Evolutionary conservation across 2,329 filamentous ascomycete genomes (phyloP), one percentile per base, ranked within the genome.

Genomic region (Lecanosticta acicola): DNA sequence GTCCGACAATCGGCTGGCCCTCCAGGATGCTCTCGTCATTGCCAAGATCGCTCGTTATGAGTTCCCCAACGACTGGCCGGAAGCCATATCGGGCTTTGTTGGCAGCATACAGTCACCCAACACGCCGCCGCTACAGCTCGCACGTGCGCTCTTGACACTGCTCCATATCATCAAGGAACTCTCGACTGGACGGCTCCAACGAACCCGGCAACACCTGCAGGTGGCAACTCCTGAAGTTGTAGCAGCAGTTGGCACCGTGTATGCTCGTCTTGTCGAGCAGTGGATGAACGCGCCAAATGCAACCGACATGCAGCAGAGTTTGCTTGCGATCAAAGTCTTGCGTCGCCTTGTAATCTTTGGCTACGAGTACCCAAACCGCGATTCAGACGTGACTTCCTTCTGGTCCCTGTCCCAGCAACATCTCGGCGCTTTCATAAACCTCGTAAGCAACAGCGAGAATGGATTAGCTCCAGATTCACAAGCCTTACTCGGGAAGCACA

Each of bases 151-250:
- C 35, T 75, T 87, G 42, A 81, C 94, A 10, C 72, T 96, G 9
- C 73, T 97, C 11, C 84, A 91, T 39, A 81, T 95, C 20, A 82
- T 94, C 60, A 98, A 97, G 69, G 93, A 97, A 65, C 73, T 97
- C 4, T 83, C 86, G 0, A 90, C 86, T 0, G 90, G 85, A 2
- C 78, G 88, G 35, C 68, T 97, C 39, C 77, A 82, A 45, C 80
- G 79, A 53, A 89, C 84, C 0, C 82, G 90, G 59, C 81, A 83
- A 1, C 84, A 81, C 32, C 72, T 98, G 13, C 85, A 94, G 56
- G 80, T 81, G 1, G 77, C 87, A 21, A 81, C 89, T 0, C 87
- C 90, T 0, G 88, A 95, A 63, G 79, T 96, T 17, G 79, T 95
- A n/a, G 83, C 84, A 57, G 72, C 93, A 2, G 71, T 97, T 17